Evolutionary conservation across 805 yeast genomes (phyloP).

Genomic region (Wickerhamiella australiensis): DNA sequence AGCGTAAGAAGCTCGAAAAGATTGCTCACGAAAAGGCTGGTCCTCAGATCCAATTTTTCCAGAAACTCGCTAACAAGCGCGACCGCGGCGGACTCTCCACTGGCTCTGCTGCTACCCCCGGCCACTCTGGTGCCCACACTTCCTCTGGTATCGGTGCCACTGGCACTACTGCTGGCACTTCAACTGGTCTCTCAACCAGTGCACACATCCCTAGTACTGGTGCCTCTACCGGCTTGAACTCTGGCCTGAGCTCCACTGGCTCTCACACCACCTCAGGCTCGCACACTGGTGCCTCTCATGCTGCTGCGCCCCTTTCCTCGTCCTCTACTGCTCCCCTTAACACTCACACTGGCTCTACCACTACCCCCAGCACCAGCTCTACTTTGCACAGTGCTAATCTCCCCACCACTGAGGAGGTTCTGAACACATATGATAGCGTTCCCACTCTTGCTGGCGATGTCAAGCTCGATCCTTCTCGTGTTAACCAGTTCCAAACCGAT

Average conservation of each 20-base stretch:
- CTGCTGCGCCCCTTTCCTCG: conserved; percentile 12
- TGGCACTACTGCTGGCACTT: conserved; percentile 1
- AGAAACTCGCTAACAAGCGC: conserved; percentile 23
- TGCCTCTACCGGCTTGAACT: conserved; percentile 8
- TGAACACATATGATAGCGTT: conserved; percentile 16
- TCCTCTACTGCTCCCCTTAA: conserved; percentile 12
- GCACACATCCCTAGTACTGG: conserved; percentile 3
- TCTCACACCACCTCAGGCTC: conserved; percentile 9
- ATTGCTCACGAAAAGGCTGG: conserved; percentile 27
- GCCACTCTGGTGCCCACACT: conserved; percentile 21
- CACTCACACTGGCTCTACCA: conserved; percentile 2
- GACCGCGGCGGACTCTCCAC: conserved; percentile 30
- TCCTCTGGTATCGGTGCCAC: conserved; percentile 6
- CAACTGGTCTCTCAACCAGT: neutral
- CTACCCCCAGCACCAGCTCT: conserved; percentile 5
- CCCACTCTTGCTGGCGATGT: conserved; percentile 28
- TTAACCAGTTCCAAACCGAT: conserved; percentile 11
- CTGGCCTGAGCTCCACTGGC: conserved; percentile 15
- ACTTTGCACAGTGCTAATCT: conserved; percentile 1
- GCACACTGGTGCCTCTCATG: conserved; percentile 8
- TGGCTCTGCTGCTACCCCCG: conserved; percentile 17
- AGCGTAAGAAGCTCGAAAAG: conserved; percentile 19
- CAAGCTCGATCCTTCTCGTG: conserved; percentile 21
- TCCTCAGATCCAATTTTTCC: conserved; percentile 28
- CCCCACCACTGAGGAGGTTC: conserved; percentile 8